Conservation (phyloP, 768 basidiomycete species). For the Lentinula boryana region DNA sequence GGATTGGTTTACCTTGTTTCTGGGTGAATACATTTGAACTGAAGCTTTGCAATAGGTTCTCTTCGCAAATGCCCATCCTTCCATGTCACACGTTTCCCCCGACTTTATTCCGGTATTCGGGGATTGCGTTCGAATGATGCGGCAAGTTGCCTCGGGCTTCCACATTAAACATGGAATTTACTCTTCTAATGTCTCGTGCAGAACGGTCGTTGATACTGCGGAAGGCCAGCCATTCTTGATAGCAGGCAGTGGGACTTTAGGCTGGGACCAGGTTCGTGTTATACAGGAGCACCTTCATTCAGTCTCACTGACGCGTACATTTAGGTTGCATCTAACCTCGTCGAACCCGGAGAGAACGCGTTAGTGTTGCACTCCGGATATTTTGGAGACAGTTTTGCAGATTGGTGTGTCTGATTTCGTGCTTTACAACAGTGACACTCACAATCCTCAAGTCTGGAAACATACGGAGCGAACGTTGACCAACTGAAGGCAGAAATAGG, state of each 20-base stretch:
- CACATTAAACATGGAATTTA: background rate
- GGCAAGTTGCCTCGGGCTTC: conserved; percentile 30
- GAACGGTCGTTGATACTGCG: conserved; percentile 74
- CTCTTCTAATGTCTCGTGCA: conserved; percentile 17
- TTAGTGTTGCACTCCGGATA: conserved; percentile 89
- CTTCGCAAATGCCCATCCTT: conserved; percentile 88
- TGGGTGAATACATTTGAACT: background rate
- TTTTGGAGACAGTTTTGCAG: conserved; percentile 87
- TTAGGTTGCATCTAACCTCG: conserved; percentile 83
- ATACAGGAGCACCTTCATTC: background rate
- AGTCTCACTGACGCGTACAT: background rate
- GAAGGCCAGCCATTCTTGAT: conserved; percentile 88
- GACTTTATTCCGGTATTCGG: conserved; percentile 88
- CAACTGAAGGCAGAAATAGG: conserved; percentile 83
- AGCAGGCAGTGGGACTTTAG: conserved; percentile 91
- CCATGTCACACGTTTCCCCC: conserved; percentile 82
- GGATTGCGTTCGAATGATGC: conserved; percentile 81
- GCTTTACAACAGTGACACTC: background rate
- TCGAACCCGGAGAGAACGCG: conserved; percentile 73
- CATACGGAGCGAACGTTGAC: conserved; percentile 85
- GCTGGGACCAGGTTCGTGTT: conserved; percentile 82
- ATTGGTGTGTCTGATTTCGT: conserved; percentile 49
- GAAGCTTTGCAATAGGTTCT: conserved; percentile 51
- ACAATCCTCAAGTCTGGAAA: conserved; percentile 50
- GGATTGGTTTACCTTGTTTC: conserved; percentile 6